phyloP scores from a whole-genome alignment of 108 stramenopile genomes.

The Cyclostephanos invisitatus region DNA sequence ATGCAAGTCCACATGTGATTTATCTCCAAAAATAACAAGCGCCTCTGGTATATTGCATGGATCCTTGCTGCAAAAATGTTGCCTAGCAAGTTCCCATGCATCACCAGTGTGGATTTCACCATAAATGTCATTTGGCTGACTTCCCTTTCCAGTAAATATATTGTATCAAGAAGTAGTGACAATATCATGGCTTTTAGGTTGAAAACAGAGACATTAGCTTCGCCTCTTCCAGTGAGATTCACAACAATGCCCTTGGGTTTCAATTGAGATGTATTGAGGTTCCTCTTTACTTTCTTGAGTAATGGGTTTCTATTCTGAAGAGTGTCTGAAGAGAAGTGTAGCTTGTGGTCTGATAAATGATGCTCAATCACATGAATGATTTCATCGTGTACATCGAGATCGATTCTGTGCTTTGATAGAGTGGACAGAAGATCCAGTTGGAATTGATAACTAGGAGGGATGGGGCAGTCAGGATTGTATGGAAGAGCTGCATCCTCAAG shows the following conservation, averaged over 20 bases:
- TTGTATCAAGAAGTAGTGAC: neutral
- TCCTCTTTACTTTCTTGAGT: neutral
- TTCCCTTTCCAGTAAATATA: neutral
- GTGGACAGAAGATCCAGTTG: neutral
- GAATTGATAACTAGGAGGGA: neutral
- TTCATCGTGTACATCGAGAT: neutral
- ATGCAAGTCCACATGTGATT: constrained; percentile 1
- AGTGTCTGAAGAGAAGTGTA: neutral
- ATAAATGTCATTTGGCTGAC: neutral
- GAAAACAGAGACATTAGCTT: neutral
- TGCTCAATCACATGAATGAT: neutral
- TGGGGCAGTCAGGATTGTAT: neutral
- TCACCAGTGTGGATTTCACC: too few species aligned
- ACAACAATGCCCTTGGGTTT: neutral
- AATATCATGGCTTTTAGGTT: neutral
- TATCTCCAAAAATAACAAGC: constrained; percentile 2
- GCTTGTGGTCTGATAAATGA: neutral
- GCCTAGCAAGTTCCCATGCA: neutral
- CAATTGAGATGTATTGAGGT: neutral
- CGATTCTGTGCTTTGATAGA: neutral
- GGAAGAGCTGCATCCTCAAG: neutral
- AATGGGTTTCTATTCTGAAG: neutral
- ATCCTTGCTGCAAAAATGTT: neutral
- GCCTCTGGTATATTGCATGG: neutral
- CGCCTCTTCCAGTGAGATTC: neutral